Evolutionary conservation across 495 filamentous ascomycete genomes (phyloP).

Genomic region (Aspergillus taichungensis): DNA sequence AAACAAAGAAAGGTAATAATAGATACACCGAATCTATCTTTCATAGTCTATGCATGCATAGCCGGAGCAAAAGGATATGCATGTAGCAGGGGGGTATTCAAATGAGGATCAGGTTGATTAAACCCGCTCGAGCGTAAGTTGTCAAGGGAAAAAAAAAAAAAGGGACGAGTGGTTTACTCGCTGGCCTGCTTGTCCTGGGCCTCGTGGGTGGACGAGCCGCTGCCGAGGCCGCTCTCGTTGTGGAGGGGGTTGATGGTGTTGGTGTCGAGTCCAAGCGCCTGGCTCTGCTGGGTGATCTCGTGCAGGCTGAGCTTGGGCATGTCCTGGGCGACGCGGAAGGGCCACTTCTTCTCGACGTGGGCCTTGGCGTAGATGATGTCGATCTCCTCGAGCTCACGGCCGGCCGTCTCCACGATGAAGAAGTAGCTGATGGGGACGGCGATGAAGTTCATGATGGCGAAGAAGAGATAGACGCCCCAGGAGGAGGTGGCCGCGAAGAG

Average conservation of each 20-base stretch:
- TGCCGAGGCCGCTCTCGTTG: conserved; percentile 7
- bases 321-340: conserved; percentile 19
- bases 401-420: conserved; percentile 61
- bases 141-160: too few relatives aligned
- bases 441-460: conserved; percentile 55
- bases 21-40: too few relatives aligned
- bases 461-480: conserved; percentile 40
- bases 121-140: too few relatives aligned
- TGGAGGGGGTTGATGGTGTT: neutral
- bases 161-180: too few relatives aligned
- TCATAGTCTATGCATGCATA: too few relatives aligned
- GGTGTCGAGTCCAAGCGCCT: conserved; percentile 4
- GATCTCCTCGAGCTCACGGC: conserved; percentile 64
- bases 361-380: conserved; percentile 42
- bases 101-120: too few relatives aligned
- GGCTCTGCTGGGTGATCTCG: conserved; percentile 19
- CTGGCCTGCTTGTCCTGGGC: neutral
- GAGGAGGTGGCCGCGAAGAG: conserved; percentile 45
- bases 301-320: conserved; percentile 26
- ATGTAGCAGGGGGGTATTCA: too few relatives aligned
- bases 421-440: conserved; percentile 56
- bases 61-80: too few relatives aligned
- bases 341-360: conserved; percentile 27
- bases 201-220: neutral
- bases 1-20: too few relatives aligned